A percentile compares a stretch with the other conserved stretches of the same genome.
phyloP scores from a whole-genome alignment of 192 early-diverging fungal species.

The Paraglomus brasilianum region DNA sequence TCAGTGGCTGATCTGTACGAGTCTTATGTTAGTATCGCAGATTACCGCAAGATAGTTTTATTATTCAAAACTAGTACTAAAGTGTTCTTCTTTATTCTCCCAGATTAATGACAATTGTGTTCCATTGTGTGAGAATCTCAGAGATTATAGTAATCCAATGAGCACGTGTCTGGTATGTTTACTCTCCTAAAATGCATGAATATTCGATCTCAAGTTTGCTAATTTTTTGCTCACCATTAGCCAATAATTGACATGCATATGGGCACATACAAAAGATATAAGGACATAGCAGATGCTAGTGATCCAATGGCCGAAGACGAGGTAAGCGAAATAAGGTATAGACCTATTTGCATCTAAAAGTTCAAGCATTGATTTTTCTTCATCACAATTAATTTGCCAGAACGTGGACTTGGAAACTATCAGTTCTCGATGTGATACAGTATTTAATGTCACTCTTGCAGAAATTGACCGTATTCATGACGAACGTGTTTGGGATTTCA shows the following conservation, averaged over 20 bases:
- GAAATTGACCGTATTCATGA: constrained; percentile 47
- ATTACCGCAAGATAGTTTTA: too few relatives aligned
- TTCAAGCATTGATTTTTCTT: background rate
- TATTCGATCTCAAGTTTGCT: too few relatives aligned
- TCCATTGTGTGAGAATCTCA: constrained; percentile 40
- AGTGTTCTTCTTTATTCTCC: background rate
- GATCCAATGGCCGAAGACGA: constrained; percentile 26
- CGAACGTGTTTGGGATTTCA: constrained; percentile 43
- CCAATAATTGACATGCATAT: constrained; percentile 44
- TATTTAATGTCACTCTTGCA: constrained; percentile 46
- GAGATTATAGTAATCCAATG: constrained; percentile 37
- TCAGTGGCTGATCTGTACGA: constrained; percentile 41
- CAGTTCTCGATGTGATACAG: constrained; percentile 45
- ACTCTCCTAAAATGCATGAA: too few relatives aligned
- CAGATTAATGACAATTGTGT: constrained; percentile 35
- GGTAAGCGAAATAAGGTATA: background rate
- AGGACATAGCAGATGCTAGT: constrained; percentile 41
- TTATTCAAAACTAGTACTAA: background rate
- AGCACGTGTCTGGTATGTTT: constrained; percentile 32
- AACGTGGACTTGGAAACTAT: constrained; percentile 44
- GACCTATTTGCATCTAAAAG: background rate
- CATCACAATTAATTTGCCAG: background rate
- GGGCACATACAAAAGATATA: constrained; percentile 42
- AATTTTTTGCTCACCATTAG: too few relatives aligned
- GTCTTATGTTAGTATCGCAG: constrained; percentile 26